These are phyloP conservation scores for Magnolia kwangsiensis DNA, from an alignment of 164 flowering plant species.

Conservation along the genomic window DNA sequence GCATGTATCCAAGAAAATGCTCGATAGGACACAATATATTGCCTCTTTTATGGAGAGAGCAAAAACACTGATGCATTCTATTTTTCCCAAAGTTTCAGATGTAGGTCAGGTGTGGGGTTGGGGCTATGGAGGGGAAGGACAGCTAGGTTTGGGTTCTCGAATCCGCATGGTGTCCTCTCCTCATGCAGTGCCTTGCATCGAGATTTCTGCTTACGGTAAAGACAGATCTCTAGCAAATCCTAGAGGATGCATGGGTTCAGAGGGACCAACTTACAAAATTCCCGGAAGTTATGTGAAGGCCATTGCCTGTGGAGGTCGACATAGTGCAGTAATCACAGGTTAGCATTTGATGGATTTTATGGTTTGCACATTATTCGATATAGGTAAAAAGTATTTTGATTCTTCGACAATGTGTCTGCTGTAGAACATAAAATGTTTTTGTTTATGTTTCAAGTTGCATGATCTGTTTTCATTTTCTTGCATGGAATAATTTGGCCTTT, in stretches of 20 bases:
- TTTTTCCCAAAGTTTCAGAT: slow-evolving; percentile 66
- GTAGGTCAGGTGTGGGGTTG: slow-evolving; percentile 99
- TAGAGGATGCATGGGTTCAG: slow-evolving; percentile 48
- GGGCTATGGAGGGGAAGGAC: slow-evolving; percentile 99
- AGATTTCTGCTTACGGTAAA: slow-evolving; percentile 43
- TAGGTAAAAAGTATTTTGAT: neutral
- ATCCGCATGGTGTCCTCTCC: slow-evolving; percentile 96
- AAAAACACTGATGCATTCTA: slow-evolving; percentile 24
- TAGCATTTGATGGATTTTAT: slow-evolving; percentile 4
- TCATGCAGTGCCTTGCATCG: slow-evolving; percentile 85
- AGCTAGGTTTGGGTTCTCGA: slow-evolving; percentile 93
- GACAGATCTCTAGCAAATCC: slow-evolving; percentile 47
- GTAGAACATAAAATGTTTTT: neutral
- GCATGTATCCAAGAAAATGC: neutral
- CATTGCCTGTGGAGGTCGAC: slow-evolving; percentile 98
- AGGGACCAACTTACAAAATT: slow-evolving; percentile 48
- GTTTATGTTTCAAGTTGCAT: neutral
- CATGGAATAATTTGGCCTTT: too few relatives aligned
- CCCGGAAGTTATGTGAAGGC: slow-evolving; percentile 82
- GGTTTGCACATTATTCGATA: neutral
- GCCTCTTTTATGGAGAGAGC: neutral
- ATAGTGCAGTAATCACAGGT: slow-evolving; percentile 95
- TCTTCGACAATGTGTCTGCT: too few relatives aligned
- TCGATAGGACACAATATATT: neutral
- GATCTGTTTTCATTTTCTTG: too few relatives aligned